Conservation (phyloP, 2,329 filamentous ascomycete species). For the Botryotinia calthae region DNA sequence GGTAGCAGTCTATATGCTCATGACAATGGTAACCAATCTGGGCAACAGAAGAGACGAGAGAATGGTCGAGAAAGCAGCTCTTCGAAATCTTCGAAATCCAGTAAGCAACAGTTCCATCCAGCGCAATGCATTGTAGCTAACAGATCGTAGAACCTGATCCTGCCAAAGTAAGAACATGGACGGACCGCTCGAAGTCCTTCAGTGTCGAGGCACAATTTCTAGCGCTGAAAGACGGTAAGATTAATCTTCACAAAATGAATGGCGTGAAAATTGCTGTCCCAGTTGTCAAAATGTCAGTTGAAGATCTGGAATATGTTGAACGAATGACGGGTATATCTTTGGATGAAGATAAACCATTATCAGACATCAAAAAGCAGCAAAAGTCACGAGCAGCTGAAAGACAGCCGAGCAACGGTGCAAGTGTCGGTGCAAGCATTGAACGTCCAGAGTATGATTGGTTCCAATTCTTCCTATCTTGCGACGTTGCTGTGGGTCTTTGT, state of each 20-base stretch:
- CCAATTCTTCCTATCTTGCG: slow-evolving; percentile 92
- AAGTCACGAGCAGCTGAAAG: slow-evolving; percentile 26
- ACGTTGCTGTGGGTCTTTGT: slow-evolving; percentile 88
- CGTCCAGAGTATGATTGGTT: slow-evolving; percentile 93
- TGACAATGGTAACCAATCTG: slow-evolving; percentile 64
- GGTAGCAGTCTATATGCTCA: slow-evolving; percentile 72
- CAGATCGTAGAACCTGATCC: slow-evolving; percentile 69
- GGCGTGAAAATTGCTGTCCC: slow-evolving; percentile 98
- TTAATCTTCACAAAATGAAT: slow-evolving; percentile 96
- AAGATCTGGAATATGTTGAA: slow-evolving; percentile 95
- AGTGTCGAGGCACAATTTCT: slow-evolving; percentile 97
- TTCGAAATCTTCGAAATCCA: slow-evolving; percentile 62
- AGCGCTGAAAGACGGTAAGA: slow-evolving; percentile 90
- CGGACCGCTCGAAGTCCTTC: slow-evolving; percentile 91
- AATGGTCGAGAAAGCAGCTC: slow-evolving; percentile 59
- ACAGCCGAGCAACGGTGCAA: slow-evolving; percentile 43
- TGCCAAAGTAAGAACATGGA: slow-evolving; percentile 85
- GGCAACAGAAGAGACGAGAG: slow-evolving; percentile 71
- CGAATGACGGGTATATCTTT: slow-evolving; percentile 80
- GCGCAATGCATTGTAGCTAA: slow-evolving; percentile 24
- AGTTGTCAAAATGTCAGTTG: slow-evolving; percentile 89
- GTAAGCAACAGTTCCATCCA: slow-evolving; percentile 50
- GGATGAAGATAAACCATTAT: slow-evolving; percentile 88
- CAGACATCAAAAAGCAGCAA: slow-evolving; percentile 63
- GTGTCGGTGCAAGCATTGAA: slow-evolving; percentile 64